Conservation (phyloP, 2,329 filamentous ascomycete genomes). For the Nemania bipapillata region DNA sequence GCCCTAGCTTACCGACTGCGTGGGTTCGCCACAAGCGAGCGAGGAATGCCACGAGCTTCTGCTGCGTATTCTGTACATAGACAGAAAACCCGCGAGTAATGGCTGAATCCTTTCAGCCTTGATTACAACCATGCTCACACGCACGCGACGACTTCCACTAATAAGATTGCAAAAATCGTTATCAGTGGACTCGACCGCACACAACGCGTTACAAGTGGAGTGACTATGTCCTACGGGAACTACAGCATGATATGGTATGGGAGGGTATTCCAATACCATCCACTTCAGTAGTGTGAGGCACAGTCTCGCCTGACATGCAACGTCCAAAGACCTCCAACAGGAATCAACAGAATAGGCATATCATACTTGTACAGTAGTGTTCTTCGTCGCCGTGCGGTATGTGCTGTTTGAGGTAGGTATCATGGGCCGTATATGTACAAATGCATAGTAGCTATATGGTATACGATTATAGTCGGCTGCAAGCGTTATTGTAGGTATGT, state of each 20-base stretch:
- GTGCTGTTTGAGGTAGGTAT: not conserved
- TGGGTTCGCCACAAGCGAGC: slow-evolving; percentile 23
- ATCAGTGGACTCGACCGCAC: slow-evolving; percentile 11
- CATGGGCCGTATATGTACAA: not conserved
- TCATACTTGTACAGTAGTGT: not conserved
- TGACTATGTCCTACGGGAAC: not conserved
- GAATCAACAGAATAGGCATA: not conserved
- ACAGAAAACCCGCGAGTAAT: slow-evolving; percentile 15
- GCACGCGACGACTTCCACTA: not conserved
- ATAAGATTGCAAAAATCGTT: slow-evolving; percentile 7
- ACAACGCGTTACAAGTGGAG: not conserved
- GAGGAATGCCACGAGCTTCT: slow-evolving; percentile 15
- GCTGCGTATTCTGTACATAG: not conserved
- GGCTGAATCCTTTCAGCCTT: slow-evolving; percentile 29
- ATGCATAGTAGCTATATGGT: not conserved
- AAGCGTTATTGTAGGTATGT: not conserved
- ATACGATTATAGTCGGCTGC: too few relatives aligned
- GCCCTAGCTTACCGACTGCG: slow-evolving; percentile 27
- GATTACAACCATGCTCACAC: not conserved
- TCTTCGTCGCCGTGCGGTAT: not conserved
- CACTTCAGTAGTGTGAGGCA: not conserved
- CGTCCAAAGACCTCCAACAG: not conserved
- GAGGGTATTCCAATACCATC: not conserved
- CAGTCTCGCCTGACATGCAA: not conserved
- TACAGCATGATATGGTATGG: too few relatives aligned